A percentile compares a stretch with the other conserved stretches of the same genome.
These are phyloP conservation scores for Rhododendron griersonianum DNA, from an alignment of 148 eudicot genomes.

Conservation along the genomic window DNA sequence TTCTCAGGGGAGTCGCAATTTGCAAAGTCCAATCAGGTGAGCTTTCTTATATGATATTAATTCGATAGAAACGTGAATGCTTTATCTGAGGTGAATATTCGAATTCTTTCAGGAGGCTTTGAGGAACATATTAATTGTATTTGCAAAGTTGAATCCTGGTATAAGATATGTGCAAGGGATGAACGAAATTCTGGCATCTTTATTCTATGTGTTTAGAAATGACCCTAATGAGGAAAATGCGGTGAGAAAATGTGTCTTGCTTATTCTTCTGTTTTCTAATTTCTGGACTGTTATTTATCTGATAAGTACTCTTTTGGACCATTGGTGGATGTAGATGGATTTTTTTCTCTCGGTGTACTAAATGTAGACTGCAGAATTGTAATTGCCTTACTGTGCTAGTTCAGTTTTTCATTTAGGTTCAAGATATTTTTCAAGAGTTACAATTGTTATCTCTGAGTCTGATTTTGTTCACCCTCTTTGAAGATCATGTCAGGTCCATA, in stretches of 20 bases:
- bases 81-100: conserved; percentile 17
- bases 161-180: conserved; percentile 99
- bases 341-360: neutral
- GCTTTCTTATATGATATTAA: neutral
- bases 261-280: neutral
- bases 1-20: conserved; percentile 74
- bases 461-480: neutral
- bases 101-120: conserved; percentile 63
- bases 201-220: conserved; percentile 76
- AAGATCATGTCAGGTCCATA: neutral
- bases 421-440: neutral
- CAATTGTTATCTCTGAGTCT: neutral
- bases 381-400: neutral
- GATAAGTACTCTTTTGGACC: neutral
- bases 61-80: neutral
- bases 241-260: conserved; percentile 36
- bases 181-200: conserved; percentile 96
- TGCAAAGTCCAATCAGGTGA: conserved; percentile 80
- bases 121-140: conserved; percentile 74
- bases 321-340: neutral
- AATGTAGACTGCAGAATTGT: neutral
- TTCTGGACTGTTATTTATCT: neutral
- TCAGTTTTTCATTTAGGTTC: neutral
- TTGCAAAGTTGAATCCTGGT: conserved; percentile 97
- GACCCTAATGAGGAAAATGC: conserved; percentile 85